Base-by-base conservation (phyloP, 495 filamentous ascomycete species). In the Platismatia glauca region DNA sequence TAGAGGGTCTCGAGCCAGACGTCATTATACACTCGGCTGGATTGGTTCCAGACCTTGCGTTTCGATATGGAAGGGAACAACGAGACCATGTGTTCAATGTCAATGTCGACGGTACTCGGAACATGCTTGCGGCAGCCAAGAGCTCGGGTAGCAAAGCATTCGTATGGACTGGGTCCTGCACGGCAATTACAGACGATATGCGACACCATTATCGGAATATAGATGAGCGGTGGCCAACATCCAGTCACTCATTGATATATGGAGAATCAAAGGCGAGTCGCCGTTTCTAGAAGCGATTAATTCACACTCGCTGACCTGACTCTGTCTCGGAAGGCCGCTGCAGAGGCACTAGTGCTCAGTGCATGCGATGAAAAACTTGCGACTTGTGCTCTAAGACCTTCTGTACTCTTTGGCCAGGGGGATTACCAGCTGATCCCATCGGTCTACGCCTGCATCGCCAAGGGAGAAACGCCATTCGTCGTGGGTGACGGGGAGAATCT, bases 51-150 rank as follows among this genome's bases (percentile, higher is more conserved):
- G 64, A 53, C 53, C 68, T 80, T 27, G 64, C 68, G 18, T 74
- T 77, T 57, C 73, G 77, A 35, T 80, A 77, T 62, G 66, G 70
- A 29, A 71, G 78, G 46, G 69, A 68, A 57, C 62, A 74, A 53
- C 72, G 76, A 65, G 64, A 64, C 33, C 65, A 69, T 43, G 72
- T 76, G 13, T 76, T 76, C 72, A 73, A 69, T 39, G 72, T 82
- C 59, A 88, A 88, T 71, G 73, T 86, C 38, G 78, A 79, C 33
- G 84, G 84, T 60, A 83, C 83, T 27, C 73, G 72, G 57, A 82
- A 85, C 66, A 78, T 85, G 55, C 71, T 89, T 22, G 70, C 75
- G 24, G 79, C 77, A 4, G 77, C 83, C 27, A 75, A 76, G 62
- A 65, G 69, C 34, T 72, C 70, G 34, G 79, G 77, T 24, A 81